Evolutionary conservation across 208 protist genomes (phyloP).

Genomic region (Porcisia deanei): DNA sequence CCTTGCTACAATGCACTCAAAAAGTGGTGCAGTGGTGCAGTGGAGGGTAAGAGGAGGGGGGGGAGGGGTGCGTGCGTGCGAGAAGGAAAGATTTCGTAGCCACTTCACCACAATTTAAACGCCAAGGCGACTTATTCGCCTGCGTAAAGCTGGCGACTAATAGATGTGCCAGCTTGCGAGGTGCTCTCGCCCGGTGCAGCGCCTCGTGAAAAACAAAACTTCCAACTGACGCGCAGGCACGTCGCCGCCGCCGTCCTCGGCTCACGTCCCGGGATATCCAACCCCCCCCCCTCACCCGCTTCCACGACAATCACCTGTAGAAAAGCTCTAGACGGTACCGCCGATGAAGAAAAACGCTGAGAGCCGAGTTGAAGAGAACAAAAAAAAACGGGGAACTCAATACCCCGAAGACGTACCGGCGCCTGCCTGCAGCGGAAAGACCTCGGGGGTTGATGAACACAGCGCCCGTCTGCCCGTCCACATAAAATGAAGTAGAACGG

Average conservation of each 20-base stretch:
- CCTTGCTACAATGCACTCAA: too few species aligned
- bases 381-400: constrained; percentile 42
- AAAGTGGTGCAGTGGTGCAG: too few species aligned
- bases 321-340: constrained; percentile 12
- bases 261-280: neutral
- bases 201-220: too few species aligned
- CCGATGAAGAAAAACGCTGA: constrained; percentile 22
- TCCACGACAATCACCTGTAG: constrained; percentile 1
- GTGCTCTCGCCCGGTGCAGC: too few species aligned
- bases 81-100: too few species aligned
- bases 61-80: too few species aligned
- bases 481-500: constrained; percentile 19
- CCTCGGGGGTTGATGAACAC: constrained; percentile 20
- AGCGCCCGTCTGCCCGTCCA: constrained; percentile 44
- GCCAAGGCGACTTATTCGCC: too few species aligned
- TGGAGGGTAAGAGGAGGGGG: too few species aligned
- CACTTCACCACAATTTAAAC: too few species aligned
- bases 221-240: neutral
- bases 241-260: neutral
- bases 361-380: constrained; percentile 22
- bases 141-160: too few species aligned
- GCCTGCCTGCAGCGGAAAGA: neutral
- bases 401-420: constrained; percentile 13
- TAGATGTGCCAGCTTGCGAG: too few species aligned
- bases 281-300: neutral